A percentile compares a stretch with the other conserved stretches of the same genome.
Evolutionary conservation across 495 filamentous ascomycete species (phyloP).

Genomic region (Arthonia radiata): DNA sequence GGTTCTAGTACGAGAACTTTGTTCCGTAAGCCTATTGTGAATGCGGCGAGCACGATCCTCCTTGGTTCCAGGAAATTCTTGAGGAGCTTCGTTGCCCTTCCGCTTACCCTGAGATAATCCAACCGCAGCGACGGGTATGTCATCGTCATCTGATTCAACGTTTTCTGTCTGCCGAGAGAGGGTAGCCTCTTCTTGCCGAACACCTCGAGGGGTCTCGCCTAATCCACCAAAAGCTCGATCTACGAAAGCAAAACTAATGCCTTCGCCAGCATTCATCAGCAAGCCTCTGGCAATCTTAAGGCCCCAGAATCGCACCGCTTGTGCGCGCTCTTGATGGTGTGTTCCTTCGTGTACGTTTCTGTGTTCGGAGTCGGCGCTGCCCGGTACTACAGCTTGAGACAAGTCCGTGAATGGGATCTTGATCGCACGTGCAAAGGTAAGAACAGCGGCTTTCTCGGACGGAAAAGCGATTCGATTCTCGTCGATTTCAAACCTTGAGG

Average conservation of each 20-base stretch:
- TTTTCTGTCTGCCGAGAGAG: slow-evolving; percentile 4
- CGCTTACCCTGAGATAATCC: too few relatives aligned
- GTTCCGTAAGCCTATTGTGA: too few relatives aligned
- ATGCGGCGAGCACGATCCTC: too few relatives aligned
- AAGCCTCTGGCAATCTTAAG: slow-evolving; percentile 35
- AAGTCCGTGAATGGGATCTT: slow-evolving; percentile 26
- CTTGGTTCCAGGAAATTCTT: too few relatives aligned
- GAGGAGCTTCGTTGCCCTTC: too few relatives aligned
- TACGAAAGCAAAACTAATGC: slow-evolving; percentile 30
- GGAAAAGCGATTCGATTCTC: slow-evolving; percentile 24
- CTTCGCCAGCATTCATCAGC: slow-evolving; percentile 32
- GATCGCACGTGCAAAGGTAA: slow-evolving; percentile 28
- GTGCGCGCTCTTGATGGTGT: slow-evolving; percentile 11
- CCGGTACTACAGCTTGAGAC: slow-evolving; percentile 14
- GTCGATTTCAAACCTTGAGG: slow-evolving; percentile 32
- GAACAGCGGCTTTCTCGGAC: slow-evolving; percentile 29
- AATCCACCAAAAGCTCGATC: slow-evolving; percentile 39
- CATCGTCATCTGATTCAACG: slow-evolving; percentile 6
- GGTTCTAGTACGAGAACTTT: too few relatives aligned
- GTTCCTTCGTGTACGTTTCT: background rate
- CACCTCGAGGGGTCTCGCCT: slow-evolving; percentile 12
- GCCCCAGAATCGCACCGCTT: slow-evolving; percentile 31
- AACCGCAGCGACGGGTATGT: too few relatives aligned
- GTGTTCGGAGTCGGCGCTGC: slow-evolving; percentile 3
- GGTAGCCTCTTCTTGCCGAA: slow-evolving; percentile 8